phyloP scores from a whole-genome alignment of 352 stramenopile genomes.

The Phytopythium mirpurense region DNA sequence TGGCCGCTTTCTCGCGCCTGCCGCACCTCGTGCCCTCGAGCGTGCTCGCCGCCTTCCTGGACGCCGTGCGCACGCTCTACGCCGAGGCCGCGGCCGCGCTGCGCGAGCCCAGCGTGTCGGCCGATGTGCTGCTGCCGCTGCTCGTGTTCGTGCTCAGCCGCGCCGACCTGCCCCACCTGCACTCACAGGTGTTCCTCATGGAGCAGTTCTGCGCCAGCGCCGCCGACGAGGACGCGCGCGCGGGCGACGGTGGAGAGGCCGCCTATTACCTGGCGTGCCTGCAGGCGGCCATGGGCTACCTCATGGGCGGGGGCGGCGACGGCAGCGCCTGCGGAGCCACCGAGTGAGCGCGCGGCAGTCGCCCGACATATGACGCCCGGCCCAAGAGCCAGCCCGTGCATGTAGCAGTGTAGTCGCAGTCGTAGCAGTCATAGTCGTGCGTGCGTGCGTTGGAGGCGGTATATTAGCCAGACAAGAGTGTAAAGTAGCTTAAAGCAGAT shows the following conservation, averaged over 20 bases:
- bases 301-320: constrained; percentile 31
- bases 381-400: too few relatives aligned
- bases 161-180: constrained; percentile 60
- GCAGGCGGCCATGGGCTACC: constrained; percentile 75
- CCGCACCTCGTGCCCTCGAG: constrained; percentile 68
- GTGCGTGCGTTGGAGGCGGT: constrained; percentile 1
- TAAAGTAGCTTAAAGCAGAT: neutral
- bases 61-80: constrained; percentile 65
- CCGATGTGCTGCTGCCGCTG: constrained; percentile 70
- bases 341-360: neutral
- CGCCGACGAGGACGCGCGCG: neutral
- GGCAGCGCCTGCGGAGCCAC: neutral
- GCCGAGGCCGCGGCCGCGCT: constrained; percentile 43
- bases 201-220: constrained; percentile 40
- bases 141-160: constrained; percentile 72
- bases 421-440: neutral
- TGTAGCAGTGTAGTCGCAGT: too few relatives aligned
- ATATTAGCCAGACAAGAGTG: neutral
- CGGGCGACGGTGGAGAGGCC: constrained; percentile 55
- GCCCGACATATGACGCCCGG: too few relatives aligned
- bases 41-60: constrained; percentile 55
- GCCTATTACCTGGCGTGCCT: constrained; percentile 81
- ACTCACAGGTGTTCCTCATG: constrained; percentile 76
- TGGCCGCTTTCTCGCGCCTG: constrained; percentile 65
- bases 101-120: constrained; percentile 54